Percentiles rank a stretch among this genome's conserved stretches.
phyloP scores from a whole-genome alignment of 345 rosid species.

The Salix caprea region DNA sequence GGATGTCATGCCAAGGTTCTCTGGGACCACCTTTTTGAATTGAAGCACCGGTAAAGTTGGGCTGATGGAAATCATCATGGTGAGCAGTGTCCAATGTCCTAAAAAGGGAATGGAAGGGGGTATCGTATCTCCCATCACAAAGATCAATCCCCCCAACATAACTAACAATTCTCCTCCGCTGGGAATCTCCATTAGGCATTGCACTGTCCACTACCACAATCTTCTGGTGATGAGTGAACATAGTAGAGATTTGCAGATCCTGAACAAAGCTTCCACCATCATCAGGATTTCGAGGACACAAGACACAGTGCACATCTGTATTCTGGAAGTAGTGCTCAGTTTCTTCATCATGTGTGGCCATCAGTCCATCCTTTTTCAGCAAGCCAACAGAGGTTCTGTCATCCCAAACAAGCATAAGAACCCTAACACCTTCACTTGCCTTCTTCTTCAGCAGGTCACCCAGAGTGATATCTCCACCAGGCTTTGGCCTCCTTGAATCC shows the following conservation, averaged over 20 bases:
- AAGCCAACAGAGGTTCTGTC: constrained; percentile 92
- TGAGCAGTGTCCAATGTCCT: constrained; percentile 92
- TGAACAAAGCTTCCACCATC: constrained; percentile 95
- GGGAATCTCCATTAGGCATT: constrained; percentile 59
- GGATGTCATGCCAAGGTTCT: constrained; percentile 99
- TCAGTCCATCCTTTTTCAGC: constrained; percentile 82
- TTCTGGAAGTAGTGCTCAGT: constrained; percentile 59
- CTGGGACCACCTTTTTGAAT: constrained; percentile 95
- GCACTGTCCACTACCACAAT: constrained; percentile 83
- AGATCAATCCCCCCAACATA: constrained; percentile 97
- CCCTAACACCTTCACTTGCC: constrained; percentile 92
- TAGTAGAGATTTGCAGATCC: constrained; percentile 75
- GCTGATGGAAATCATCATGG: constrained; percentile 98
- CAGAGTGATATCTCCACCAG: constrained; percentile 75
- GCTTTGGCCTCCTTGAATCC: constrained; percentile 89
- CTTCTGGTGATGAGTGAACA: constrained; percentile 99
- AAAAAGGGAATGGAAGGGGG: constrained; percentile 90
- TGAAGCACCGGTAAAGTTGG: constrained; percentile 73
- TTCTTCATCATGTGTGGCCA: constrained; percentile 98
- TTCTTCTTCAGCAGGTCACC: constrained; percentile 90
- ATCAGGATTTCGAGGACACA: constrained; percentile 96
- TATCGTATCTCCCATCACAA: constrained; percentile 94
- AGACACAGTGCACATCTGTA: constrained; percentile 76
- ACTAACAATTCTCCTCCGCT: constrained; percentile 79
- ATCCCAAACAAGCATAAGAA: constrained; percentile 92